Percentiles rank a stretch among this genome's conserved stretches.
phyloP scores from a whole-genome alignment of 2,329 filamentous ascomycete genomes.

The Aspergillus chevalieri region DNA sequence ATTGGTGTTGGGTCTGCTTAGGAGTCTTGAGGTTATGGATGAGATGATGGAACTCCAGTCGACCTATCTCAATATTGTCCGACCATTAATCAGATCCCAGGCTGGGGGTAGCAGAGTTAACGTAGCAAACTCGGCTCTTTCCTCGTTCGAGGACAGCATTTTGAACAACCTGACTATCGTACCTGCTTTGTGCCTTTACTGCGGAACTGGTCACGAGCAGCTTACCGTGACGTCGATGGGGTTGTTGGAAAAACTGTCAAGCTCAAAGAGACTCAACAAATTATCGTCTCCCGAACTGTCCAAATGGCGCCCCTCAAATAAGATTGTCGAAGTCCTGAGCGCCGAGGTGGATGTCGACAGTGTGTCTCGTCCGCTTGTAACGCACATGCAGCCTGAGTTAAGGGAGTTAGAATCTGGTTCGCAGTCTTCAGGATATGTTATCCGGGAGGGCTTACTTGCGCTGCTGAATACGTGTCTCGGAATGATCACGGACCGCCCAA shows the following conservation, averaged over 20 bases:
- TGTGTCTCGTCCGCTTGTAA: slow-evolving; percentile 67
- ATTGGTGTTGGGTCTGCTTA: slow-evolving; percentile 69
- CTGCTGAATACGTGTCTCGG: slow-evolving; percentile 77
- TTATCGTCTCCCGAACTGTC: slow-evolving; percentile 58
- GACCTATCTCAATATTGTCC: slow-evolving; percentile 84
- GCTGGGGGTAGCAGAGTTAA: slow-evolving; percentile 52
- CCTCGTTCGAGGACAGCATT: slow-evolving; percentile 89
- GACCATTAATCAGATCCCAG: slow-evolving; percentile 67
- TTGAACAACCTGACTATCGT: slow-evolving; percentile 73
- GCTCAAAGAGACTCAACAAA: slow-evolving; percentile 72
- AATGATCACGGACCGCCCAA: slow-evolving; percentile 69
- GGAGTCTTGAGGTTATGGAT: slow-evolving; percentile 77
- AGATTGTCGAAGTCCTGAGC: slow-evolving; percentile 82
- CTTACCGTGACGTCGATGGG: slow-evolving; percentile 75
- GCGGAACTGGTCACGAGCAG: slow-evolving; percentile 73
- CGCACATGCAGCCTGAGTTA: slow-evolving; percentile 57
- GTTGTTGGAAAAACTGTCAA: slow-evolving; percentile 78
- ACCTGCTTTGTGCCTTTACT: slow-evolving; percentile 78
- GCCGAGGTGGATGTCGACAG: slow-evolving; percentile 71
- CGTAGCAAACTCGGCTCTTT: slow-evolving; percentile 68
- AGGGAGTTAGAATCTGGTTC: slow-evolving; percentile 69
- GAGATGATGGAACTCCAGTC: slow-evolving; percentile 79
- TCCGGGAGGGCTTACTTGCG: slow-evolving; percentile 77
- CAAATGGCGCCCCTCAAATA: slow-evolving; percentile 64
- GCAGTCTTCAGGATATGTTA: slow-evolving; percentile 66